Base-by-base conservation (phyloP, 2,329 filamentous ascomycete species). In the Neofusicoccum kwambonambiense region DNA sequence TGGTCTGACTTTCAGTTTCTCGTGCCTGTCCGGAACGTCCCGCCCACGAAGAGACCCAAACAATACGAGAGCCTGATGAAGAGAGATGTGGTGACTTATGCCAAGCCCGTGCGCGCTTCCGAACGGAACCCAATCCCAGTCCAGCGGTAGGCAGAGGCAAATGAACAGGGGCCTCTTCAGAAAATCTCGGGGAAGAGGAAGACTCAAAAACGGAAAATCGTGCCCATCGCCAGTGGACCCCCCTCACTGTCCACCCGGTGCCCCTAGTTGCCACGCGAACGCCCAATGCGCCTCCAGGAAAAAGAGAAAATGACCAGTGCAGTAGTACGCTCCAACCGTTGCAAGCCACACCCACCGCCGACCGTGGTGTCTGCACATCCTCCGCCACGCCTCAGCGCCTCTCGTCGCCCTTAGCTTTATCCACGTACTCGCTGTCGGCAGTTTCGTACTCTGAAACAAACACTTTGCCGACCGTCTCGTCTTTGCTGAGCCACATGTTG, bases 361-460 rank as follows among this genome's bases (percentile, higher is more conserved):
- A 44, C 39, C 31, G 17, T 61, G 44, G 34, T 31, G 51, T 41
- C 4, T 42, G n/a, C 51, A 5, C 15, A 12, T 22, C 6, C 34
- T 47, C 17, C 12, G 13, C 37, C 17, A n/a, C 31, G 15, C 27
- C n/a, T 60, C 50, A 62, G 42, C 51, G 57, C 58, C 51, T 50
- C 64, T 65, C 64, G 47, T 54, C 64, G 27, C 52, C 80, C 69
- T 78, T 81, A 12, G 88, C 87, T 75, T 87, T 89, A 68, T 92
- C 90, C 64, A 89, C 82, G 72, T 93, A 93, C 64, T 90, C 88
- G 68, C 87, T 83, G 12, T 84, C 84, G 0, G 90, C 89, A 34
- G 86, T 88, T 78, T 92, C 90, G 74, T 95, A 95, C 71, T 90
- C 86, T 65, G 81, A 86, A 65, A 88, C 84, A 73, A 99, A 96